These are phyloP conservation scores for Pleurostoma richardsiae DNA, from an alignment of 2,329 filamentous ascomycete species.

Conservation along the genomic window DNA sequence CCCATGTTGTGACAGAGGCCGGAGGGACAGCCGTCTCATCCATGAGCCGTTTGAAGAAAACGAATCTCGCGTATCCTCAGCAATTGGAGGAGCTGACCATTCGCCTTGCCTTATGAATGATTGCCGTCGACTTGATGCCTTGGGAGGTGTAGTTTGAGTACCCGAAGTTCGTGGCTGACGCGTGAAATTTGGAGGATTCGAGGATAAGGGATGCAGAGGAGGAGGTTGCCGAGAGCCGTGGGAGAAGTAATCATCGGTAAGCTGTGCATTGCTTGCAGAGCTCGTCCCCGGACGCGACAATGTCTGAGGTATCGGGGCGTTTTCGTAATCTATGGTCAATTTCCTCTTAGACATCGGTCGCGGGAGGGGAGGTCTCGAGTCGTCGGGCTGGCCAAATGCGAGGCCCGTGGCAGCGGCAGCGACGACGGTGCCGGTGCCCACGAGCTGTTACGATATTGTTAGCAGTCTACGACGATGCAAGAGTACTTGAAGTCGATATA, in stretches of 20 bases:
- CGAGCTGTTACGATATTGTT: conserved; percentile 35
- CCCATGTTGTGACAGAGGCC: conserved; percentile 59
- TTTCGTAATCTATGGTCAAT: conserved; percentile 21
- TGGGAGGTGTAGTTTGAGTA: conserved; percentile 35
- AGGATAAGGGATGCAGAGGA: conserved; percentile 26
- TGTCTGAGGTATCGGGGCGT: conserved; percentile 17
- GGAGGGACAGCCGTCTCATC: conserved; percentile 65
- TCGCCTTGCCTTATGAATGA: conserved; percentile 36
- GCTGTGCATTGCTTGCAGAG: conserved; percentile 25
- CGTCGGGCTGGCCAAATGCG: conserved; percentile 51
- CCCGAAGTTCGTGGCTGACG: conserved; percentile 23
- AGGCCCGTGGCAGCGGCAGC: conserved; percentile 55
- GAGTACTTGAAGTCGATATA: too few relatives aligned
- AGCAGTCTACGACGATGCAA: too few relatives aligned
- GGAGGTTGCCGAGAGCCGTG: conserved; percentile 20
- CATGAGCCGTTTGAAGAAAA: conserved; percentile 62
- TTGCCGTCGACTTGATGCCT: conserved; percentile 31
- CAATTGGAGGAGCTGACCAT: conserved; percentile 25
- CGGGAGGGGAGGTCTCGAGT: conserved; percentile 26
- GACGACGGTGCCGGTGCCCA: conserved; percentile 57
- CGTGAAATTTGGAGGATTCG: conserved; percentile 19
- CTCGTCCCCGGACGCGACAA: conserved; percentile 38
- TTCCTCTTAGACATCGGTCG: conserved; percentile 23
- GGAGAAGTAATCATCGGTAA: conserved; percentile 21
- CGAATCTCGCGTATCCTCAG: conserved; percentile 49